These are phyloP conservation scores for Rhodotorula sp. DNA, from an alignment of 1,284 basidiomycete genomes.

Conservation along the genomic window DNA sequence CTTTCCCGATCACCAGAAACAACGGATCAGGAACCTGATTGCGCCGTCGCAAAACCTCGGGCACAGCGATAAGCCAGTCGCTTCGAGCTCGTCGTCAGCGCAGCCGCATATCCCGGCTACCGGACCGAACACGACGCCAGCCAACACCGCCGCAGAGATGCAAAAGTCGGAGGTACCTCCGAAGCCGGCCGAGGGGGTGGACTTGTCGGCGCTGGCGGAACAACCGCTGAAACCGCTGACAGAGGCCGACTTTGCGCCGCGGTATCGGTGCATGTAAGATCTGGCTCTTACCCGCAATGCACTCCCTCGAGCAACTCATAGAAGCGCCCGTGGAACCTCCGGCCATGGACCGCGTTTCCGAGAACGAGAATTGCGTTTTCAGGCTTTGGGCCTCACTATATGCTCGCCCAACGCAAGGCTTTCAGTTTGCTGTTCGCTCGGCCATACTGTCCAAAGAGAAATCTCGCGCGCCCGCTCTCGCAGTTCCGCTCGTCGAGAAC, in stretches of 20 bases:
- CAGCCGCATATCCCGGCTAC: neutral
- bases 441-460: too few species aligned
- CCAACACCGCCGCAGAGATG: neutral
- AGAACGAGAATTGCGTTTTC: too few species aligned
- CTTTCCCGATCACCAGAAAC: conserved; percentile 61
- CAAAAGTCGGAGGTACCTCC: neutral
- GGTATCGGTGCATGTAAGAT: conserved; percentile 15
- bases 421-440: too few species aligned
- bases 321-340: too few species aligned
- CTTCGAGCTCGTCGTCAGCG: neutral
- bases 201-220: neutral
- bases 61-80: conserved; percentile 64
- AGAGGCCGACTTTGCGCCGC: conserved; percentile 19
- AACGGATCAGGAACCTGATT: conserved; percentile 74
- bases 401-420: too few species aligned
- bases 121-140: neutral
- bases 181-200: neutral
- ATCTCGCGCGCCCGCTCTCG: too few species aligned
- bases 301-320: too few species aligned
- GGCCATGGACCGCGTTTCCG: too few species aligned
- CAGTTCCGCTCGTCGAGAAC: too few species aligned
- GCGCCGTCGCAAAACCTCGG: conserved; percentile 75
- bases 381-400: too few species aligned
- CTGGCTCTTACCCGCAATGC: too few species aligned
- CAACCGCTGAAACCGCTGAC: conserved; percentile 3